Evolutionary conservation across 2,329 filamentous ascomycete species (phyloP).

Genomic region (Mollisiaceae sp.): DNA sequence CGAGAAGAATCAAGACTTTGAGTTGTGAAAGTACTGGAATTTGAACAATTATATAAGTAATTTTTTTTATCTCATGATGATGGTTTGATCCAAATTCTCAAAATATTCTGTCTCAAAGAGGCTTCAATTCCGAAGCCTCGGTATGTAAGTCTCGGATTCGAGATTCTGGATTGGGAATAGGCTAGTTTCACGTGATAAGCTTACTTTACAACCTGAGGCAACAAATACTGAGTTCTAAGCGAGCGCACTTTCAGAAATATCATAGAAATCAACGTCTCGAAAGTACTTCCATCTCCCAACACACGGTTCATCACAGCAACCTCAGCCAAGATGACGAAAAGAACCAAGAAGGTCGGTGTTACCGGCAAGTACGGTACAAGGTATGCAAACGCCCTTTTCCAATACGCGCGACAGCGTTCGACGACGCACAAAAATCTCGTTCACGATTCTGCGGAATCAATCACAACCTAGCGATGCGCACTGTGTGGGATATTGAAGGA

Average conservation of each 20-base stretch:
- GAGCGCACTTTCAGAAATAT: slow-evolving; percentile 26
- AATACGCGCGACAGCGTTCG: slow-evolving; percentile 33
- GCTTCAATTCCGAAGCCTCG: slow-evolving; percentile 12
- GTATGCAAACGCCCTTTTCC: slow-evolving; percentile 58
- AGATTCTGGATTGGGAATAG: not conserved
- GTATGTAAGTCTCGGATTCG: not conserved
- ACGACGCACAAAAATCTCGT: not conserved
- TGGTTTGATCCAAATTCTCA: not conserved
- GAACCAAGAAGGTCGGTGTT: slow-evolving; percentile 98
- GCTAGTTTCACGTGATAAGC: not conserved
- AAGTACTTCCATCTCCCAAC: slow-evolving; percentile 29
- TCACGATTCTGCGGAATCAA: not conserved
- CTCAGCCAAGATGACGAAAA: slow-evolving; percentile 84
- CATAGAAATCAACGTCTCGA: slow-evolving; percentile 30
- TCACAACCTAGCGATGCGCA: slow-evolving; percentile 12
- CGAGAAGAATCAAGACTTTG: not conserved
- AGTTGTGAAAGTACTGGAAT: not conserved
- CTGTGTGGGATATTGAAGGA: not conserved
- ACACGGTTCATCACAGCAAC: slow-evolving; percentile 40
- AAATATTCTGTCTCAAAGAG: not conserved
- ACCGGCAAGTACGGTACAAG: slow-evolving; percentile 98
- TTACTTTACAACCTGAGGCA: not conserved
- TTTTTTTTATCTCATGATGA: not conserved
- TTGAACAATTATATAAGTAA: not conserved
- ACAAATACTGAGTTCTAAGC: not conserved